phyloP scores from a whole-genome alignment of 2,329 filamentous ascomycete genomes.

The Arthrobotrys sphaeroides region DNA sequence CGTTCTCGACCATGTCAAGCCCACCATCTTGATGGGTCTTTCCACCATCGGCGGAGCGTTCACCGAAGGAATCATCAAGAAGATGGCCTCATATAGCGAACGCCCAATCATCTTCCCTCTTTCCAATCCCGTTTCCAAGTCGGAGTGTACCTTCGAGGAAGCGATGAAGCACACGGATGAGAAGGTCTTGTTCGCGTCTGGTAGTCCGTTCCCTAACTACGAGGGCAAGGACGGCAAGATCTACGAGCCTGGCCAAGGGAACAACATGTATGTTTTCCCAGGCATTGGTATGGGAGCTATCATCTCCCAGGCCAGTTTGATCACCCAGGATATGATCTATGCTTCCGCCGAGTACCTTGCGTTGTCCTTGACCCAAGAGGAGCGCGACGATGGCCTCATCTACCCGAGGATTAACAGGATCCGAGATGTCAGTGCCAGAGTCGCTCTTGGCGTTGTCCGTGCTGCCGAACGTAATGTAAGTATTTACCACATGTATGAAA shows the following conservation, averaged over 20 bases:
- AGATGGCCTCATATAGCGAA: slow-evolving; percentile 72
- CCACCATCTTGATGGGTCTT: slow-evolving; percentile 91
- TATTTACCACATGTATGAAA: neutral
- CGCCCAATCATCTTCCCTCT: slow-evolving; percentile 93
- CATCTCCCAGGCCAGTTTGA: slow-evolving; percentile 81
- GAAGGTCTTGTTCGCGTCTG: slow-evolving; percentile 90
- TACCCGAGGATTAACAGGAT: slow-evolving; percentile 93
- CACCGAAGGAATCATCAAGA: slow-evolving; percentile 82
- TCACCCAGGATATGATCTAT: slow-evolving; percentile 98
- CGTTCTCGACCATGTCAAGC: slow-evolving; percentile 93
- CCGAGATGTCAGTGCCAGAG: slow-evolving; percentile 83
- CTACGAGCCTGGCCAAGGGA: slow-evolving; percentile 81
- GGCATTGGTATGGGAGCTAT: slow-evolving; percentile 94
- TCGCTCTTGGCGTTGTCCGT: slow-evolving; percentile 92
- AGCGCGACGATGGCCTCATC: slow-evolving; percentile 82
- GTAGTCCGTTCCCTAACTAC: slow-evolving; percentile 85
- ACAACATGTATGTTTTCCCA: slow-evolving; percentile 92
- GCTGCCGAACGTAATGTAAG: slow-evolving; percentile 77
- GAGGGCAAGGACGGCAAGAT: slow-evolving; percentile 68
- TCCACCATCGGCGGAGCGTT: slow-evolving; percentile 95
- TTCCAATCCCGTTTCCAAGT: slow-evolving; percentile 94
- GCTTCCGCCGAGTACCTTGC: slow-evolving; percentile 85
- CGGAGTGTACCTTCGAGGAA: slow-evolving; percentile 96
- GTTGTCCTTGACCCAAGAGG: slow-evolving; percentile 79
- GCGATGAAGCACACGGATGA: slow-evolving; percentile 91